Evolutionary conservation across 2,329 filamentous ascomycete species (phyloP).

Genomic region (Aphanocladium album): DNA sequence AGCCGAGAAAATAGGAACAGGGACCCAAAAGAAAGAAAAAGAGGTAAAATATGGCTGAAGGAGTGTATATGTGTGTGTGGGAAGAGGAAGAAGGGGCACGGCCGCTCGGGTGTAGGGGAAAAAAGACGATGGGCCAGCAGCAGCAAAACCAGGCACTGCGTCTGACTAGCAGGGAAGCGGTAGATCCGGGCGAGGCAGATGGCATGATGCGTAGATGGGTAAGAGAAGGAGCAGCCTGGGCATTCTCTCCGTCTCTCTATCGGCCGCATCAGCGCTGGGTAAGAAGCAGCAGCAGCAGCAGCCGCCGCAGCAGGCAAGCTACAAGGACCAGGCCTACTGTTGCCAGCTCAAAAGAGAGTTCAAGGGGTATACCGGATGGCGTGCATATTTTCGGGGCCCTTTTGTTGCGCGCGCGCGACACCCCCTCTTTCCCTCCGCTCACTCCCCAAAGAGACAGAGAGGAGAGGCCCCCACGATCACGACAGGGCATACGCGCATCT

Average conservation of each 20-base stretch:
- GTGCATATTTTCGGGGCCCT: constrained; percentile 6
- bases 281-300: not conserved
- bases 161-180: constrained; percentile 1
- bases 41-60: not conserved
- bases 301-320: not conserved
- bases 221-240: not conserved
- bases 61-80: constrained; percentile 10
- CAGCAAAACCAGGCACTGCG: not conserved
- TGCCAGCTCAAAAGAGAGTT: constrained; percentile 13
- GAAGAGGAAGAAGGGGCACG: not conserved
- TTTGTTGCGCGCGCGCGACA: not conserved
- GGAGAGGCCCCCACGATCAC: constrained; percentile 5
- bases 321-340: not conserved
- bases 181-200: constrained; percentile 3
- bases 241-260: no score
- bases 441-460: not conserved
- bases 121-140: not conserved
- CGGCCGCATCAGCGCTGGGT: not conserved
- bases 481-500: not conserved
- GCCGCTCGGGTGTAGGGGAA: not conserved
- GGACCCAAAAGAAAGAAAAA: not conserved
- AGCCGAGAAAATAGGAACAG: not conserved
- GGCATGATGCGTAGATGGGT: constrained; percentile 1
- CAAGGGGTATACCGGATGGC: constrained; percentile 10
- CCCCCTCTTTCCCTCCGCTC: not conserved